A percentile compares a stretch with the other conserved stretches of the same genome.
Evolutionary conservation across 2,329 filamentous ascomycete genomes (phyloP).

Genomic region (Trichophyton simii): DNA sequence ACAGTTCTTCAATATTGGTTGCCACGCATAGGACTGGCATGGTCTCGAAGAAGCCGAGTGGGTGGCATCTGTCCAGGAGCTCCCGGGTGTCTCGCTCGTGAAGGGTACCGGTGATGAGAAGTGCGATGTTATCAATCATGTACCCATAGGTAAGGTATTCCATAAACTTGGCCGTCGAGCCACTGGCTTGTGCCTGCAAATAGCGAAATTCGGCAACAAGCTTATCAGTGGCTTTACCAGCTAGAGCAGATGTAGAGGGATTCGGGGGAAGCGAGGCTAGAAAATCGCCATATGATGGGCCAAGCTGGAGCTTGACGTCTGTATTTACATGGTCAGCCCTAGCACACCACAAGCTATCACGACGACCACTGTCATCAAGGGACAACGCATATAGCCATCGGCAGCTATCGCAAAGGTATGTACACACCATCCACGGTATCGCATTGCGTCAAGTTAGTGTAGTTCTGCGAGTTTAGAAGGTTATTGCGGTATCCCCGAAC

Average conservation of each 20-base stretch:
- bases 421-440: conserved; percentile 82
- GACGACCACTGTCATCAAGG: background rate
- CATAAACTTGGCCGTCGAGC: conserved; percentile 86
- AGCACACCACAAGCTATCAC: background rate
- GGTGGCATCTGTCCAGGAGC: conserved; percentile 88
- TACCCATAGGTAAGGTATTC: conserved; percentile 98
- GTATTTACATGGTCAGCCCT: conserved; percentile 12
- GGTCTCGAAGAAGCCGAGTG: conserved; percentile 96
- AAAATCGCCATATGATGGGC: conserved; percentile 93
- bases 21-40: conserved; percentile 96
- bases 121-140: conserved; percentile 99
- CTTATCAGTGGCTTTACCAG: conserved; percentile 93
- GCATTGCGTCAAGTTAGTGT: conserved; percentile 93
- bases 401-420: background rate
- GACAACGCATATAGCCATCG: background rate
- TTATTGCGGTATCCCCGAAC: conserved; percentile 93
- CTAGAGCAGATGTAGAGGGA: conserved; percentile 88
- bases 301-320: conserved; percentile 98
- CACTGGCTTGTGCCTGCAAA: conserved; percentile 82
- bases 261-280: conserved; percentile 87
- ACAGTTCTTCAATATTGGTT: conserved; percentile 96
- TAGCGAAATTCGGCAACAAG: conserved; percentile 96
- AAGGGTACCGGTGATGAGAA: conserved; percentile 92
- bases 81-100: conserved; percentile 96
- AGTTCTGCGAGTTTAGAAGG: conserved; percentile 79